Percentiles rank a stretch among this genome's conserved stretches.
phyloP scores from a whole-genome alignment of 371 early-diverging fungal species.

The Entomophthora muscae region DNA sequence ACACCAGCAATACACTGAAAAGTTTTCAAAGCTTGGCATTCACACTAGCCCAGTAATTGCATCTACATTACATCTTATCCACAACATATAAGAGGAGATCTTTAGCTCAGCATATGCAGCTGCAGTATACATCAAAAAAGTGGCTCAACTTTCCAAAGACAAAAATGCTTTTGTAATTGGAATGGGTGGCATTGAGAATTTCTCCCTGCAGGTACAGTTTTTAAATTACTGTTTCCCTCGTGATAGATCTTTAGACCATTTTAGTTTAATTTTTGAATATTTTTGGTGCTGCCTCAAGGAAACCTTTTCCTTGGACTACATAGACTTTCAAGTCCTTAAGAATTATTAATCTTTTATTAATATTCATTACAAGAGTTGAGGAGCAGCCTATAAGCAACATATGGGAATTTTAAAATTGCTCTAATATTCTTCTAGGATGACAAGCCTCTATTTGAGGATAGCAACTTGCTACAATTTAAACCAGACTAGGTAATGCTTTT shows the following conservation, averaged over 20 bases:
- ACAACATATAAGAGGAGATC: constrained; percentile 53
- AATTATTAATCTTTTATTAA: too few species aligned
- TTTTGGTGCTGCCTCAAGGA: too few species aligned
- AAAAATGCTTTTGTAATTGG: constrained; percentile 87
- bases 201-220: background rate
- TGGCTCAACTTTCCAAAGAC: constrained; percentile 53
- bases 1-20: constrained; percentile 52
- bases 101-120: constrained; percentile 90
- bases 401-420: too few species aligned
- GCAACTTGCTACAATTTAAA: constrained; percentile 15
- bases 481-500: constrained; percentile 18
- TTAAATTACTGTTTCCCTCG: too few species aligned
- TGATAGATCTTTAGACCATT: too few species aligned
- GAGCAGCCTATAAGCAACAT: too few species aligned
- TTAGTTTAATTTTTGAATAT: too few species aligned
- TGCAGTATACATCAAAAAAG: constrained; percentile 73
- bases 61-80: background rate
- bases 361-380: too few species aligned
- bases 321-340: too few species aligned
- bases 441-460: constrained; percentile 16
- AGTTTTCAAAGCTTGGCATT: constrained; percentile 62
- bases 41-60: constrained; percentile 36
- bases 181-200: constrained; percentile 35
- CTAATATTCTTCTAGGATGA: constrained; percentile 25
- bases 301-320: too few species aligned